Evolutionary conservation across 805 yeast genomes (phyloP), one percentile per base, ranked within the genome.

Genomic region (Lipomyces sp.): DNA sequence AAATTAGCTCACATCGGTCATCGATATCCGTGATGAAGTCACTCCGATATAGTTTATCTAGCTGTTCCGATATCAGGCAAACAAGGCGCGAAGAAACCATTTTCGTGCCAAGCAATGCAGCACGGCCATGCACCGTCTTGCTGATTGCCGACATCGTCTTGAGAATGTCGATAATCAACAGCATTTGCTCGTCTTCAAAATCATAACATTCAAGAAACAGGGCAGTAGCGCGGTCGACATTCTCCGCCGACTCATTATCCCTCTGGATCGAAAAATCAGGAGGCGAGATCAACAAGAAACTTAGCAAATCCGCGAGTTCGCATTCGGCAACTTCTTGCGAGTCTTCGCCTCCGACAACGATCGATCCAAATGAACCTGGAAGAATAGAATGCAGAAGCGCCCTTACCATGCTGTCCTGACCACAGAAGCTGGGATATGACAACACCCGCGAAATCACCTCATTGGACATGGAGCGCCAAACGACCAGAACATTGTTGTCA

Each of bases 381-480:
- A 40, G 10, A 7, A 42, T 36, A 1, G 51, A 47, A 18, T 35
- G 38, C 21, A 6, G 11, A 3, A 47, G 21, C 21, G 41, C 33
- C 11, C 39, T 11, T 13, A 41, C 32, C 26, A 47, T 21, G 2
- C 23, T 14, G 18, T 33, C 45, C 24, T 47, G 45, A 3, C 35
- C 40, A 2, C 37, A 6, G n/a, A 26, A 24, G 5, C 7, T 7
- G n/a, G 39, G 18, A 29, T 36, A n/a, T 3, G 43, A 32, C 8
- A 51, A 36, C 8, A 51, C 39, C 7, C 55, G 35, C 34, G 41
- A 18, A 2, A 47, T 33, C 28, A 51, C 34, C 8, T 46, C 48
- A 18, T 32, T 42, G 24, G 49, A 34, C 24, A 51, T 36, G 4
- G 55, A 47, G 41, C 39, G 43, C 55, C 55, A 51, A 22, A 47